Base-by-base conservation (phyloP, 2,329 filamentous ascomycete genomes). In the Phaeosphaeriaceae sp. region DNA sequence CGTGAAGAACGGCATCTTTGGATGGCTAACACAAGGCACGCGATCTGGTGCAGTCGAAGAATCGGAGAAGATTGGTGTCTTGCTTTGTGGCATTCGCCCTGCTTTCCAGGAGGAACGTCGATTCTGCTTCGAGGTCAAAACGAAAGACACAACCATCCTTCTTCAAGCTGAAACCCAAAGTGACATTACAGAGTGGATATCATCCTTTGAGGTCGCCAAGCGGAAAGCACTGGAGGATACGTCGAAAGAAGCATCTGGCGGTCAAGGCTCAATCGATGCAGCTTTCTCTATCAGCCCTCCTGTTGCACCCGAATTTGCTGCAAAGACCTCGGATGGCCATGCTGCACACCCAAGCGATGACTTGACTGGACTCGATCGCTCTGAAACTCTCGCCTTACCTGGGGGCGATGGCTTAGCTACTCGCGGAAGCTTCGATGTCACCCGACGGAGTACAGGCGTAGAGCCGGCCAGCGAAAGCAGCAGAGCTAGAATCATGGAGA, bases 51-150 rank as follows among this genome's bases (percentile, higher is more conserved):
- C 93, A 33, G 95, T 99, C 21, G 88, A 98, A 67, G 94, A 98
- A 76, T 96, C 93, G 48, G 95, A 99, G 70, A 93, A 96, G 79
- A 96, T 97, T 60, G 95, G 95, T 42, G 93, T 99, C 2, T 80
- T 99, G 52, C 87, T 99, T 41, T 99, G 95, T 80, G 96, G 92
- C 70, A 91, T 95, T 49, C 92, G 94, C 69, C 93, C 93, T 19
- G 93, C 93, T 0, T 90, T 96, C 51, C 89, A 92, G 66, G 95
- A 99, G 78, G 95, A 99, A 71, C 88, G 95, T 41, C 87, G 95
- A 17, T 99, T 98, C 78, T 98, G 95, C 75, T 97, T 99, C 70
- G 95, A 99, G 78, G 91, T 99, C 71, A 99, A 98, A 82, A 99
- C 95, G 2, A 99, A 97, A 78, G 96, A 92, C 71, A 91, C 91